phyloP scores from a whole-genome alignment of 306 rosid genomes.

The Albizia julibrissin region DNA sequence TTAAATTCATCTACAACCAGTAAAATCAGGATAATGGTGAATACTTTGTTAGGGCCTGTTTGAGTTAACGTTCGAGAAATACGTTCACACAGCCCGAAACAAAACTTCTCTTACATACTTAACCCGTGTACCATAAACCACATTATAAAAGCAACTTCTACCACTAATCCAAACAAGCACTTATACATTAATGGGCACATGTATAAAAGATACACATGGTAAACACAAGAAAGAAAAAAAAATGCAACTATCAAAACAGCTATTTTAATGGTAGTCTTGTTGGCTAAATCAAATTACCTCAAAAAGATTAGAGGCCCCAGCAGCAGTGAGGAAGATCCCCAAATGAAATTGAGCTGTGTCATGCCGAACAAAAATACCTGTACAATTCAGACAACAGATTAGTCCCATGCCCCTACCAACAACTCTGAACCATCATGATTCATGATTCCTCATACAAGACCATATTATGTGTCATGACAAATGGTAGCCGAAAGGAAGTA shows the following conservation, averaged over 20 bases:
- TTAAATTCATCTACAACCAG: not conserved
- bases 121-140: no score
- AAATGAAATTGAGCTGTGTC: not conserved
- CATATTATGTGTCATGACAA: not conserved
- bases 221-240: not conserved
- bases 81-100: no score
- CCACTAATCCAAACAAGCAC: no score
- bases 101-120: no score
- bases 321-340: not conserved
- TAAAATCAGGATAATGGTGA: not conserved
- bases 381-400: not conserved
- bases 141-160: no score
- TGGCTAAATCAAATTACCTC: not conserved
- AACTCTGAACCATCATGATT: not conserved
- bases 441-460: not conserved
- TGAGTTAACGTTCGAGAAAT: no score
- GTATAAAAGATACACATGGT: not conserved
- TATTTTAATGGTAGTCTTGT: not conserved
- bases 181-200: not conserved
- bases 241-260: not conserved
- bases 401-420: not conserved
- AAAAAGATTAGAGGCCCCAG: not conserved
- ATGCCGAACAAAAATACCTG: not conserved
- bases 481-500: not conserved
- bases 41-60: not conserved